Conservation (phyloP, 164 flowering plant genomes). For the Magnolia kwangsiensis region DNA sequence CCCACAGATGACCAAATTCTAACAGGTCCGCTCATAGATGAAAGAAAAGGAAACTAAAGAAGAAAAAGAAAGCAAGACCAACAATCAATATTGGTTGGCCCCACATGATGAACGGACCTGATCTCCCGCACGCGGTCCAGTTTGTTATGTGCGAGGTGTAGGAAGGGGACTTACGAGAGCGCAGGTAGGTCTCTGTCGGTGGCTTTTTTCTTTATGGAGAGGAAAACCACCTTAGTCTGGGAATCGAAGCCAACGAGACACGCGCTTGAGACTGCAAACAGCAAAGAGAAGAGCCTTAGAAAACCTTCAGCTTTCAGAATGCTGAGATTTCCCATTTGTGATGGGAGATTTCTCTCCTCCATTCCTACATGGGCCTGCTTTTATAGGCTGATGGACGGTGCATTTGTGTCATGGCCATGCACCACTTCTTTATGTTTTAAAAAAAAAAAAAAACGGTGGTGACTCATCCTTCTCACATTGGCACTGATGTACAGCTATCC, state of each 20-base stretch:
- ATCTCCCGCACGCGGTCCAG: too few relatives aligned
- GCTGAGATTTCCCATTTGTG: conserved; percentile 1
- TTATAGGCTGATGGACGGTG: neutral
- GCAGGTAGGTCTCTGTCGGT: conserved; percentile 42
- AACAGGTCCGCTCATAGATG: too few relatives aligned
- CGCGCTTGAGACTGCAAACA: conserved; percentile 29
- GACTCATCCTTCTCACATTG: too few relatives aligned
- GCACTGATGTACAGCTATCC: too few relatives aligned
- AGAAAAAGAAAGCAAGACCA: too few relatives aligned
- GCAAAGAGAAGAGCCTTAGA: conserved; percentile 29
- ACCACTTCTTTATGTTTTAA: too few relatives aligned
- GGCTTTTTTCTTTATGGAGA: conserved; percentile 25
- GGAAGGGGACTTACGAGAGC: conserved; percentile 31
- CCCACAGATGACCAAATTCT: too few relatives aligned
- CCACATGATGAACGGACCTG: too few relatives aligned
- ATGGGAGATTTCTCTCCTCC: neutral
- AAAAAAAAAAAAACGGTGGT: too few relatives aligned
- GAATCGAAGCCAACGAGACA: conserved; percentile 44
- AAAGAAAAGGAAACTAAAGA: too few relatives aligned
- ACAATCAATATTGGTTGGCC: too few relatives aligned
- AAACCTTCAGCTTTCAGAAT: conserved; percentile 19
- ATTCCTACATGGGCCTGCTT: neutral
- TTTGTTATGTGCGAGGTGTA: neutral
- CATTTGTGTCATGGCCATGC: too few relatives aligned
- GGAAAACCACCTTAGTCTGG: conserved; percentile 37